These are phyloP conservation scores for Termitomyces sp. DNA, from an alignment of 768 basidiomycete species.

Conservation along the genomic window DNA sequence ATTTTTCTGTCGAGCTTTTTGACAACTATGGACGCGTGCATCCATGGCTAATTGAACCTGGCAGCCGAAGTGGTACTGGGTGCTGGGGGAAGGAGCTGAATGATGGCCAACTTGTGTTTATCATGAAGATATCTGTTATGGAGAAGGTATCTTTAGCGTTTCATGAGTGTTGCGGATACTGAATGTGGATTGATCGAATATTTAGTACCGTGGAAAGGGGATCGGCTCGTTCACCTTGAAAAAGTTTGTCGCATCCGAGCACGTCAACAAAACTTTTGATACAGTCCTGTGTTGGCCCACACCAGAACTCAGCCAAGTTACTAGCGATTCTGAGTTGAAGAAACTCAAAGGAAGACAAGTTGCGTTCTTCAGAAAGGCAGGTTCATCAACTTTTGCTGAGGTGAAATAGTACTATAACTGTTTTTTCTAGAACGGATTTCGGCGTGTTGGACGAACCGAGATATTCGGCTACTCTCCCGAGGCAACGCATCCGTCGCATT, in stretches of 20 bases:
- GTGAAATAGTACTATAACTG: background rate
- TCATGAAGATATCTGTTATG: slow-evolving; percentile 23
- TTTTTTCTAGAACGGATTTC: slow-evolving; percentile 4
- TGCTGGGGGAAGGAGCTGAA: slow-evolving; percentile 30
- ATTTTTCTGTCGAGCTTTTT: slow-evolving; percentile 29
- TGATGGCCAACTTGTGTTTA: slow-evolving; percentile 25
- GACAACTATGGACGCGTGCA: slow-evolving; percentile 26
- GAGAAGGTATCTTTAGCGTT: slow-evolving; percentile 14
- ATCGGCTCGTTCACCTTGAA: slow-evolving; percentile 12
- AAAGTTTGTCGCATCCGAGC: slow-evolving; percentile 16
- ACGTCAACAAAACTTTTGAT: slow-evolving; percentile 13
- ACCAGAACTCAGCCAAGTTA: slow-evolving; percentile 9
- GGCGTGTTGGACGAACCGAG: slow-evolving; percentile 5
- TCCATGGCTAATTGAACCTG: slow-evolving; percentile 22
- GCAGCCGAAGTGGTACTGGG: slow-evolving; percentile 28
- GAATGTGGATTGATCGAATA: background rate
- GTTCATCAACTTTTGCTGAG: background rate
- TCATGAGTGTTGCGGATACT: background rate
- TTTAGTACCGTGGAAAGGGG: slow-evolving; percentile 17
- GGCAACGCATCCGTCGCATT: slow-evolving; percentile 2
- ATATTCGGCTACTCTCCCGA: slow-evolving; percentile 9
- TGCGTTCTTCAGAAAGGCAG: background rate
- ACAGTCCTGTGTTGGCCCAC: slow-evolving; percentile 23
- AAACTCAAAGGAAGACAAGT: slow-evolving; percentile 5
- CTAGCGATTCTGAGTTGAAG: background rate